Evolutionary conservation across 2,329 filamentous ascomycete species (phyloP).

Genomic region (Penicillium hordei): DNA sequence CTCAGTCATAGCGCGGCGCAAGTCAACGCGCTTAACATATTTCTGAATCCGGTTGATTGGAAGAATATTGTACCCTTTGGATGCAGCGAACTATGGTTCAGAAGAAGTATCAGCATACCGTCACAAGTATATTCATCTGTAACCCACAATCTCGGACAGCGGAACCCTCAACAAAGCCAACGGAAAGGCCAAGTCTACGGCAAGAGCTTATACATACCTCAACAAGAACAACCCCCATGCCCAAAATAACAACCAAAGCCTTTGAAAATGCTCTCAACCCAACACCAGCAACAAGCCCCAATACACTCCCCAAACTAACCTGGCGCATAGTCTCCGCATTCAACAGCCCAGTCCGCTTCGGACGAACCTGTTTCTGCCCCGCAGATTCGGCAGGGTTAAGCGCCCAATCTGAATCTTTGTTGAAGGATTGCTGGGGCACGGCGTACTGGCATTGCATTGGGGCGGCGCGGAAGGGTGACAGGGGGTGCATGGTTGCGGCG

Average conservation of each 20-base stretch:
- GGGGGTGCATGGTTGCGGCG: constrained; percentile 31
- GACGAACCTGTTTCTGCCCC: constrained; percentile 29
- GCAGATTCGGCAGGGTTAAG: constrained; percentile 24
- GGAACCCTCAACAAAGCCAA: neutral
- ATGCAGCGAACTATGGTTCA: constrained; percentile 42
- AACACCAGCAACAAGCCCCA: constrained; percentile 46
- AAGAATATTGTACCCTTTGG: constrained; percentile 48
- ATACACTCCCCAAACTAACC: constrained; percentile 47
- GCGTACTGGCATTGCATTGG: constrained; percentile 42
- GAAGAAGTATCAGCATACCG: constrained; percentile 3
- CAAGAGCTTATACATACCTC: constrained; percentile 37
- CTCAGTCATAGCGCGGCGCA: constrained; percentile 39
- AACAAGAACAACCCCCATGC: constrained; percentile 45
- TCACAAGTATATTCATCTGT: neutral
- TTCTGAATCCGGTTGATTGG: constrained; percentile 43
- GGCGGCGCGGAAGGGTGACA: constrained; percentile 35
- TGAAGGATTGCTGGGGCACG: constrained; percentile 16
- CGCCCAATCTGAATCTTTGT: constrained; percentile 25
- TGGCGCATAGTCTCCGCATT: constrained; percentile 43
- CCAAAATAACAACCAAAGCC: constrained; percentile 45
- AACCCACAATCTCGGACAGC: neutral
- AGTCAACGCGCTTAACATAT: constrained; percentile 43
- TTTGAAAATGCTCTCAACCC: constrained; percentile 47
- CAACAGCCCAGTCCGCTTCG: constrained; percentile 24
- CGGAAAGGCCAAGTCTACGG: neutral